Conservation (phyloP, 495 filamentous ascomycete genomes). For the Xylaria flabelliformis region DNA sequence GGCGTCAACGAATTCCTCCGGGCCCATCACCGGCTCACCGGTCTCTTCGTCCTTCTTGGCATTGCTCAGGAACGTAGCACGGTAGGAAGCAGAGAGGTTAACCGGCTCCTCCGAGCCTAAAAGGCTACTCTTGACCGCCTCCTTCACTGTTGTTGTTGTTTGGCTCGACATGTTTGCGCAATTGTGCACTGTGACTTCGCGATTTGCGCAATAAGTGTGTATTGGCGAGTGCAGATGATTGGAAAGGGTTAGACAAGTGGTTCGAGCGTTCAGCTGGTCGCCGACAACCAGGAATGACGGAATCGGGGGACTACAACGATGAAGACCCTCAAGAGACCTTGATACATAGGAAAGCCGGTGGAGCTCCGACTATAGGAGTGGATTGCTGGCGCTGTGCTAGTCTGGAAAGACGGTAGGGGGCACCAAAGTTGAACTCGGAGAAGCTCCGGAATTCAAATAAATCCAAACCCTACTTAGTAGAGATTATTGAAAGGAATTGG, state of each 20-base stretch:
- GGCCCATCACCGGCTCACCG: constrained; percentile 79
- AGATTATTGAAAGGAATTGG: background rate
- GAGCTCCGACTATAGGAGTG: constrained; percentile 29
- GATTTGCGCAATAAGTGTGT: constrained; percentile 10
- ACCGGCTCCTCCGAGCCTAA: constrained; percentile 66
- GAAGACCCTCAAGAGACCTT: background rate
- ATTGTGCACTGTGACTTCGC: constrained; percentile 6
- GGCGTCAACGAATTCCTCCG: constrained; percentile 86
- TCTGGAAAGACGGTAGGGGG: constrained; percentile 1
- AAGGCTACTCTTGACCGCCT: constrained; percentile 77
- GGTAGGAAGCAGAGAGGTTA: constrained; percentile 71
- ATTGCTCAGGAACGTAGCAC: constrained; percentile 76
- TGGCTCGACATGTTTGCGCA: constrained; percentile 44
- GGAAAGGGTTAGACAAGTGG: constrained; percentile 15
- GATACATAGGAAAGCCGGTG: constrained; percentile 10
- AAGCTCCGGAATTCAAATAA: constrained; percentile 6
- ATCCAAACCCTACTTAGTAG: background rate
- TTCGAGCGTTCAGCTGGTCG: constrained; percentile 11
- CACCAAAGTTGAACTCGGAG: constrained; percentile 7
- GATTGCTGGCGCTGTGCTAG: constrained; percentile 13
- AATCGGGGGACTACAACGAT: constrained; percentile 6
- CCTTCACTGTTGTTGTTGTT: constrained; percentile 61
- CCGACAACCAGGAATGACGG: background rate
- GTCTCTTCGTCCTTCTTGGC: constrained; percentile 74
- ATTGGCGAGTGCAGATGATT: background rate